These are phyloP conservation scores for Vigna reflexopilosa DNA, from an alignment of 306 rosid genomes.

Conservation along the genomic window DNA sequence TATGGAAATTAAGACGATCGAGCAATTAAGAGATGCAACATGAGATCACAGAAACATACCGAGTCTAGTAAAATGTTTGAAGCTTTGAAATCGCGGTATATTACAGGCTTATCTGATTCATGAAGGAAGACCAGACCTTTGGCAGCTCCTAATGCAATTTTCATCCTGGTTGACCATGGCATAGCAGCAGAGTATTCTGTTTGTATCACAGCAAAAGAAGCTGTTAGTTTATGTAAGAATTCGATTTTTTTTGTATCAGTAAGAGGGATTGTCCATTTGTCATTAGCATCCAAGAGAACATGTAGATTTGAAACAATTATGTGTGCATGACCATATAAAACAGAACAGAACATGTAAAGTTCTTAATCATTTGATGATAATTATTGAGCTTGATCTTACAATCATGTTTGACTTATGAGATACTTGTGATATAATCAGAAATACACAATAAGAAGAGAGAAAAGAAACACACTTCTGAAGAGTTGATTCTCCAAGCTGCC, in stretches of 20 bases:
- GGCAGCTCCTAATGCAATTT: conserved; percentile 77
- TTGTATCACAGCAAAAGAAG: conserved; percentile 15
- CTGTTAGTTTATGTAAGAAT: conserved; percentile 7
- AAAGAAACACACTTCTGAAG: conserved; percentile 67
- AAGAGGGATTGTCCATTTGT: not conserved
- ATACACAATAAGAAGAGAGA: not conserved
- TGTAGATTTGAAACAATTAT: not conserved
- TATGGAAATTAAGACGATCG: not conserved
- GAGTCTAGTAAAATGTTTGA: conserved; percentile 83
- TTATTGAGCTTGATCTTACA: not conserved
- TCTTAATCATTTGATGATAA: conserved; percentile 18
- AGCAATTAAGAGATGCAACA: not conserved
- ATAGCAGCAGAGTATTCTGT: conserved; percentile 70
- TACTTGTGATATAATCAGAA: conserved; percentile 1
- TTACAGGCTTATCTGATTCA: conserved; percentile 75
- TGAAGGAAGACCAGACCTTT: conserved; percentile 82
- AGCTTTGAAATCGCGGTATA: conserved; percentile 86
- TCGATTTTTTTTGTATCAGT: not conserved
- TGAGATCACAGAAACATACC: conserved; percentile 50
- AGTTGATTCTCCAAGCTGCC: conserved; percentile 84
- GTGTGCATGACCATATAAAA: conserved; percentile 7
- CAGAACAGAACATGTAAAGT: not conserved
- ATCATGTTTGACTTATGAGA: conserved; percentile 12
- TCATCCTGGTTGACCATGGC: conserved; percentile 86
- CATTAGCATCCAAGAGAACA: not conserved